Conservation (phyloP, 805 yeast genomes). For the Yamadazyma insecticola region DNA sequence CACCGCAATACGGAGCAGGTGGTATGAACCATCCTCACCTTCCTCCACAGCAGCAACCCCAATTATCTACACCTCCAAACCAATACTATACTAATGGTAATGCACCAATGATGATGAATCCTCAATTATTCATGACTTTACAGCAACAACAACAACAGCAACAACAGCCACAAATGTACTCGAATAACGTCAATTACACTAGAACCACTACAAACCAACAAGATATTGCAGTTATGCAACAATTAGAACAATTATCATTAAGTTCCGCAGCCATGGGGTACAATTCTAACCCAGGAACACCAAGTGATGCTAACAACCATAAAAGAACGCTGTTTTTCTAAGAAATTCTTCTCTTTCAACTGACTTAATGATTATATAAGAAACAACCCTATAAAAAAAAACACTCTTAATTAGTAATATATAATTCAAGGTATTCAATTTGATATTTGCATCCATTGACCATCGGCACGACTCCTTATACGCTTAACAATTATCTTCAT, state of each 20-base stretch:
- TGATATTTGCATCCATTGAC: too few species aligned
- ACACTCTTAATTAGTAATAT: too few species aligned
- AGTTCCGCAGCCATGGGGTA: constrained; percentile 46
- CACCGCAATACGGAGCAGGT: not conserved
- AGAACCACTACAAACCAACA: constrained; percentile 10
- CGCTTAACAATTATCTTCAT: too few species aligned
- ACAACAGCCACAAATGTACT: constrained; percentile 3
- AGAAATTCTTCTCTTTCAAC: too few species aligned
- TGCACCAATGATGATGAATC: constrained; percentile 6
- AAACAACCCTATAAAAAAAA: too few species aligned
- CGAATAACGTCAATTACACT: constrained; percentile 1
- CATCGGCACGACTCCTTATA: too few species aligned
- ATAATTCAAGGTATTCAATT: too few species aligned
- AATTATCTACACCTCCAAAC: too few species aligned
- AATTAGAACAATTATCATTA: constrained; percentile 42
- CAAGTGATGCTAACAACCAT: constrained; percentile 11
- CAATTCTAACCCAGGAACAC: constrained; percentile 39
- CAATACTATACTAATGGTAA: not conserved
- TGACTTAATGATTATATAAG: too few species aligned
- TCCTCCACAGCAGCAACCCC: too few species aligned
- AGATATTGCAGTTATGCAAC: constrained; percentile 38
- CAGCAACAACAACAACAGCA: constrained; percentile 13
- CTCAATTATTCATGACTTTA: constrained; percentile 6
- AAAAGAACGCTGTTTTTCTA: constrained; percentile 6
- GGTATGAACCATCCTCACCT: constrained; percentile 2